phyloP scores from a whole-genome alignment of 179 eudicot genomes.

The Sideroxylon spinosum region DNA sequence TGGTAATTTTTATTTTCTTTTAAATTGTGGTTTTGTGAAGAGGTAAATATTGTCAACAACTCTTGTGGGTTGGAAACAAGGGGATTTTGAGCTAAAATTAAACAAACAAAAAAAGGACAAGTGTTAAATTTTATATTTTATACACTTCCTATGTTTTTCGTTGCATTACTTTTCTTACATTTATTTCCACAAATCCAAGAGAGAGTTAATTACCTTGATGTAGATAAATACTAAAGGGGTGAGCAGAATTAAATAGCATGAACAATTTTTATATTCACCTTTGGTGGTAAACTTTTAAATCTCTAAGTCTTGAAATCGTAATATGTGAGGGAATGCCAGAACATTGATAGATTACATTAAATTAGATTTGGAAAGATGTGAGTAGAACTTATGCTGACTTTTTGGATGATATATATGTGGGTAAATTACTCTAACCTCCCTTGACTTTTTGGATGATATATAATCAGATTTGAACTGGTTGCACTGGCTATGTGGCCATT shows the following conservation, averaged over 20 bases:
- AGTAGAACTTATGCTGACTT: neutral
- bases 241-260: neutral
- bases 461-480: no score
- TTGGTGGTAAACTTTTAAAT: neutral
- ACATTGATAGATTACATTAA: neutral
- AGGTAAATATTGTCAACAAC: neutral
- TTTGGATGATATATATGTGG: neutral
- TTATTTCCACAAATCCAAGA: neutral
- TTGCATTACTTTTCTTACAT: neutral
- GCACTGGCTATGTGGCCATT: no score
- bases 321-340: neutral
- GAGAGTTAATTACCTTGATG: constrained; percentile 7
- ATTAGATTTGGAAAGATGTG: neutral
- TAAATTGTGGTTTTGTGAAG: neutral
- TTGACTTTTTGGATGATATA: no score
- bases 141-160: neutral
- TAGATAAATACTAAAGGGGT: neutral
- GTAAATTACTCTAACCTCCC: no score
- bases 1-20: constrained; percentile 41
- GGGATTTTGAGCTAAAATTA: neutral
- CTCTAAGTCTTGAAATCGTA: neutral
- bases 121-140: neutral
- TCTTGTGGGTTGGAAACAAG: neutral
- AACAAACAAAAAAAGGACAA: no score
- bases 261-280: neutral